These are phyloP conservation scores for Mallotus nudiflorus DNA, from an alignment of 345 rosid genomes.

Conservation along the genomic window DNA sequence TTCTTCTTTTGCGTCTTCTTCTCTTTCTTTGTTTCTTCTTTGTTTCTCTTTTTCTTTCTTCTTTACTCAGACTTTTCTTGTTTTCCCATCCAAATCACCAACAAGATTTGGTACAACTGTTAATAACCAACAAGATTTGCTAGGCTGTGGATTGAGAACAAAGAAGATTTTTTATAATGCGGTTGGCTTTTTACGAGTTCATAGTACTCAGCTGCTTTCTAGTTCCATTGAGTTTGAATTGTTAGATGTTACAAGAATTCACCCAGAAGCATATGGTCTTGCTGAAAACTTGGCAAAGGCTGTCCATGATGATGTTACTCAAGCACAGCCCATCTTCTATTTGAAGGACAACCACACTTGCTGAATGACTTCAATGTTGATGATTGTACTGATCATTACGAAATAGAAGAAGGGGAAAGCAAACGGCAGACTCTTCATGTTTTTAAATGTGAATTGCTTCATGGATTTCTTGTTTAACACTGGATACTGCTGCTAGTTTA, in stretches of 20 bases:
- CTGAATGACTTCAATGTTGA: slow-evolving; percentile 4
- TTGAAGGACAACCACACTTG: slow-evolving; percentile 1
- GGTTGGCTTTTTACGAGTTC: slow-evolving; percentile 9
- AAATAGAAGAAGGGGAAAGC: not conserved
- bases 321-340: no score
- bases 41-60: no score
- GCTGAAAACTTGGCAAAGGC: no score
- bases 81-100: no score
- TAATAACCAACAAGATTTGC: not conserved
- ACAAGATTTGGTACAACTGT: slow-evolving; percentile 2
- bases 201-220: not conserved
- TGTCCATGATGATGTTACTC: no score
- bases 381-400: slow-evolving; percentile 7
- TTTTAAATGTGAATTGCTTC: slow-evolving; percentile 5
- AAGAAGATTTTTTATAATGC: slow-evolving; percentile 14
- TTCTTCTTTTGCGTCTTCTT: no score
- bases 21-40: no score
- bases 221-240: not conserved
- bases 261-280: no score
- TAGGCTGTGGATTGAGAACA: slow-evolving; percentile 2
- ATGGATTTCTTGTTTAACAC: slow-evolving; percentile 16
- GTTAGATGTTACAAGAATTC: slow-evolving; percentile 19
- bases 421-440: slow-evolving; percentile 6
- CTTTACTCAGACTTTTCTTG: no score
- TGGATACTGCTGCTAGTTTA: no score